Conservation (phyloP, 176 grass and related monocot species). For the Panicum miliaceum region DNA sequence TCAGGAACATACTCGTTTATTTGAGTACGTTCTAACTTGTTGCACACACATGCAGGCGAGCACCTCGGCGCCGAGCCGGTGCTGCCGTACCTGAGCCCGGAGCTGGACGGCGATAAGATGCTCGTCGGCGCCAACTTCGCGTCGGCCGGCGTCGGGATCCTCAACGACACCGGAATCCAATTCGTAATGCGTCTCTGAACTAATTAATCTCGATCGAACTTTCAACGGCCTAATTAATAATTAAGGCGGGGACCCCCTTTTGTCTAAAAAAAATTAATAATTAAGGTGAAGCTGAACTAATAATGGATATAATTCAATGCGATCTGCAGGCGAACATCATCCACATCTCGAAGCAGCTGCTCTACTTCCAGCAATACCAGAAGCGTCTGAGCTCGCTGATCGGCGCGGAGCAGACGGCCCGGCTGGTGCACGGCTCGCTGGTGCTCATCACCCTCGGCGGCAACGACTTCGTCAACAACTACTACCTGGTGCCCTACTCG, state of each 20-base stretch:
- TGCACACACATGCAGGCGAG: constrained; percentile 57
- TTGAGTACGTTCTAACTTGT: no score
- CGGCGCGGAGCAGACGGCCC: constrained; percentile 37
- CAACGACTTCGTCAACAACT: constrained; percentile 99
- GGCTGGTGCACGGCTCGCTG: constrained; percentile 52
- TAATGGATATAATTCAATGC: no score
- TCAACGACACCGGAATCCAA: constrained; percentile 92
- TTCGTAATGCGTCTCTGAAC: constrained; percentile 38
- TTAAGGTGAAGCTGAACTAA: no score
- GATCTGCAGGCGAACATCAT: constrained; percentile 72
- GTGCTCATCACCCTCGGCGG: constrained; percentile 85
- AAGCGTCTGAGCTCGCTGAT: constrained; percentile 53
- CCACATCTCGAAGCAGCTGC: constrained; percentile 70
- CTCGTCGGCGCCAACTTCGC: constrained; percentile 95
- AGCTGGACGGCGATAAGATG: constrained; percentile 75
- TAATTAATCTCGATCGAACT: no score
- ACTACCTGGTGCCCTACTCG: constrained; percentile 91
- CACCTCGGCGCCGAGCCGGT: constrained; percentile 63
- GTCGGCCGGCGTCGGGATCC: constrained; percentile 90
- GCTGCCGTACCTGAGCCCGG: constrained; percentile 81
- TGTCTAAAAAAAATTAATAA: no score
- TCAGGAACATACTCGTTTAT: neutral
- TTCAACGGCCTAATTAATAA: no score
- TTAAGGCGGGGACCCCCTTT: no score
- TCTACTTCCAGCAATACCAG: constrained; percentile 88